Base-by-base conservation (phyloP, 2,329 filamentous ascomycete species). In the Metarhizium anisopliae region DNA sequence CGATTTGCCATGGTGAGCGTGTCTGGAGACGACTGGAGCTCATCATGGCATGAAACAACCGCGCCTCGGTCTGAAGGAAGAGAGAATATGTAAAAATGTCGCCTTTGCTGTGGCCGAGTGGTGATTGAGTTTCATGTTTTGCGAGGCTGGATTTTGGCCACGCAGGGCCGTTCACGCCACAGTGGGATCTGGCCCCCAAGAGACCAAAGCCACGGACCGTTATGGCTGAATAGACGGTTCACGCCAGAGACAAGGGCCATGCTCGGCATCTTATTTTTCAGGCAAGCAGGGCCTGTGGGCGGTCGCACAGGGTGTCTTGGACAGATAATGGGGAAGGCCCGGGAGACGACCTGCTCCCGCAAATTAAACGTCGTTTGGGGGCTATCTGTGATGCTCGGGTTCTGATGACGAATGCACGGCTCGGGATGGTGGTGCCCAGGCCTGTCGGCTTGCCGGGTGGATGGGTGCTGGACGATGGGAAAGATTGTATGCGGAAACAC, bases 131-230 rank as follows among this genome's bases (percentile, higher is more conserved):
- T 16, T 40, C 38, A 35, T 35, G 32, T 7, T 35, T 35, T 35
- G 32, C 10, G 32, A 35, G 32, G 32, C 32, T 40, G 38, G 11
- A 5, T 16, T 40, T 40, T 14, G 38, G 38, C 38, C 32, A 35
- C 32, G 32, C 32, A 6, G 32, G 6, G 32, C 32, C 32, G 40
- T 42, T 16, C 40, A 10, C 38, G 32, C 40, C 38, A 43, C 16
- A 47, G 38, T 51, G 40, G 25, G 47, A 51, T 51, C 18, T 49
- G 42, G 49, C 52, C 47, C 52, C 52, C 55, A 53, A 42, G 14
- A 36, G 25, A 35, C 10, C 13, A 2, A 20, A 49, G 54, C 50
- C 35, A 47, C 25, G 43, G 6, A n/a, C 52, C 16, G 38, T 45
- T 20, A 18, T 45, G n/a, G 42, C 18, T 20, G 10, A 45, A 16